phyloP scores from a whole-genome alignment of 345 rosid genomes.

The Corymbia maculata region DNA sequence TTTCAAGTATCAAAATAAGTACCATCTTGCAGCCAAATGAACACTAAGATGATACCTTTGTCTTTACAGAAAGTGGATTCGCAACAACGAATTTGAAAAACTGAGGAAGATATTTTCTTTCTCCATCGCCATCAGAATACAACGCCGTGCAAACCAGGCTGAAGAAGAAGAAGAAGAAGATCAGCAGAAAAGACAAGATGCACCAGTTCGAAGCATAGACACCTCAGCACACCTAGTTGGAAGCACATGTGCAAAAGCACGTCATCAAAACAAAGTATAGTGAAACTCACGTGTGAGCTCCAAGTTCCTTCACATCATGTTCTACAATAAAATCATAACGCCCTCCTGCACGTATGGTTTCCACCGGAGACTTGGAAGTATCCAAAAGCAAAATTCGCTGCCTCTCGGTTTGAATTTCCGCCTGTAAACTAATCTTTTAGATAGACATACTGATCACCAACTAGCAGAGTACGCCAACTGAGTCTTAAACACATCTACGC shows the following conservation, averaged over 20 bases:
- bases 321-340: conserved; percentile 96
- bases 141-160: conserved; percentile 94
- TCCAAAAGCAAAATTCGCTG: conserved; percentile 85
- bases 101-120: conserved; percentile 94
- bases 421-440: conserved; percentile 29
- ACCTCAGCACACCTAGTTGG: background rate
- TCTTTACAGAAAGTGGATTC: conserved; percentile 88
- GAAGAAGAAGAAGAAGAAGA: conserved; percentile 2
- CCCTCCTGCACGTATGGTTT: conserved; percentile 74
- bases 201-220: background rate
- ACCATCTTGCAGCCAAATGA: background rate
- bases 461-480: background rate
- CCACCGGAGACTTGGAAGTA: conserved; percentile 83
- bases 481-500: background rate
- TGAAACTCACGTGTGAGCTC: conserved; percentile 77
- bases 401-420: conserved; percentile 93
- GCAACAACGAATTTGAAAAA: conserved; percentile 88
- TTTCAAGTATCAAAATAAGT: background rate
- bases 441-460: background rate
- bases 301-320: conserved; percentile 97
- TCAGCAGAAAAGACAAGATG: background rate
- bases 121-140: conserved; percentile 77
- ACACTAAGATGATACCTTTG: conserved; percentile 44
- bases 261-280: background rate
- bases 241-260: background rate